Evolutionary conservation across 1,284 basidiomycete species (phyloP).

Genomic region (Mycena citricolor): DNA sequence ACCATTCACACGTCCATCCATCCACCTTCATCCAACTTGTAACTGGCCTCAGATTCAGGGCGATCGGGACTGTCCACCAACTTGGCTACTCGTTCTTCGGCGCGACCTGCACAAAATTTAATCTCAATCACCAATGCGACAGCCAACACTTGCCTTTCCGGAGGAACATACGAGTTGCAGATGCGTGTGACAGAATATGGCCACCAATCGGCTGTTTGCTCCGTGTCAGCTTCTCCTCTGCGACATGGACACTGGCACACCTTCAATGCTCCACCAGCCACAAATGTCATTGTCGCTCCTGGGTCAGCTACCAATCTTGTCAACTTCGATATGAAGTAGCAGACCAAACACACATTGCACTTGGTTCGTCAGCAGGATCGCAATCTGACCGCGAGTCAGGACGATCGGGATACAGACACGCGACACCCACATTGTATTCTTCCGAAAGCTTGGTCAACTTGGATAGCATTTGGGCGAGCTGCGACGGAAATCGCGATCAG

Average conservation of each 20-base stretch:
- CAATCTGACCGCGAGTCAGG: conserved; percentile 53
- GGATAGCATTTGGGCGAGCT: too few species aligned
- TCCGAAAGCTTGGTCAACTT: conserved; percentile 89
- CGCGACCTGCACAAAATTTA: conserved; percentile 60
- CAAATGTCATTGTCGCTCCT: conserved; percentile 92
- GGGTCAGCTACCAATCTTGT: conserved; percentile 69
- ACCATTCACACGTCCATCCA: conserved; percentile 69
- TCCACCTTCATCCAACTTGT: conserved; percentile 85
- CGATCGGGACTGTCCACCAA: conserved; percentile 91
- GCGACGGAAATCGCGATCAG: too few species aligned
- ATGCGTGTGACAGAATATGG: conserved; percentile 85
- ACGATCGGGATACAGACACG: conserved; percentile 7
- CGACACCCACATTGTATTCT: conserved; percentile 70
- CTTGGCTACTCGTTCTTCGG: conserved; percentile 94
- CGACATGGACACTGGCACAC: background rate
- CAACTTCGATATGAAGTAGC: conserved; percentile 3
- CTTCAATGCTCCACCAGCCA: conserved; percentile 83
- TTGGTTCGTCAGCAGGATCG: conserved; percentile 88
- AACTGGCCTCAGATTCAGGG: conserved; percentile 90
- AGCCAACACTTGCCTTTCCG: conserved; percentile 66
- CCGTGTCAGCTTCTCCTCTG: background rate
- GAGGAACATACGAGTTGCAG: conserved; percentile 79
- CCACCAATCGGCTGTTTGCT: conserved; percentile 71
- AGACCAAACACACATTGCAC: conserved; percentile 65
- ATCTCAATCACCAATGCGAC: too few species aligned